phyloP scores from a whole-genome alignment of 441 rosid genomes.

The Melastoma candidum region DNA sequence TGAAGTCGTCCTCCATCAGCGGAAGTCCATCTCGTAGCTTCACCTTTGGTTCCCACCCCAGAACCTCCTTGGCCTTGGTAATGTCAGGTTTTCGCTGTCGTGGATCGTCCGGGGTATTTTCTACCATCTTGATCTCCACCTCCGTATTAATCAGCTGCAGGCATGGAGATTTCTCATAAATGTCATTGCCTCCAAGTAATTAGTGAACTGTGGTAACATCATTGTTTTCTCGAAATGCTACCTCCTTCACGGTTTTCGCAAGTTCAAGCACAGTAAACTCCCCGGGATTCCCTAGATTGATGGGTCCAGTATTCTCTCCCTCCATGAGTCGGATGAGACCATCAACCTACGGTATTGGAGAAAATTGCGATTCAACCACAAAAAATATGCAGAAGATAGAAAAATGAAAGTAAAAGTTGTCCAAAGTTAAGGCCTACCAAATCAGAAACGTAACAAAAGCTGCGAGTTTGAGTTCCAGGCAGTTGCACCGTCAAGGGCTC shows the following conservation, averaged over 20 bases:
- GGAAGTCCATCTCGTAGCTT: too few relatives aligned
- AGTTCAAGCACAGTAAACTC: conserved; percentile 68
- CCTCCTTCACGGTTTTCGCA: conserved; percentile 67
- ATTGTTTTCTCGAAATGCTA: conserved; percentile 17
- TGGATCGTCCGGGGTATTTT: conserved; percentile 75
- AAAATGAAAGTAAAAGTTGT: background rate
- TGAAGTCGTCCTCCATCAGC: too few relatives aligned
- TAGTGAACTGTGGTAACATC: background rate
- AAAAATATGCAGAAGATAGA: background rate
- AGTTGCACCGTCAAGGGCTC: conserved; percentile 63
- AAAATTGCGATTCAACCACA: background rate
- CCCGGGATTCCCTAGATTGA: conserved; percentile 73
- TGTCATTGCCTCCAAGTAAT: too few relatives aligned
- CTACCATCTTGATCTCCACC: conserved; percentile 47
- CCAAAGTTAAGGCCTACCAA: conserved; percentile 26
- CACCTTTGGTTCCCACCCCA: conserved; percentile 56
- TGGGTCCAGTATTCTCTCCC: conserved; percentile 60
- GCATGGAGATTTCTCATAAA: background rate
- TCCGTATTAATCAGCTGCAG: conserved; percentile 53
- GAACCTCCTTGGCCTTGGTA: conserved; percentile 51
- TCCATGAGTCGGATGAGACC: conserved; percentile 72
- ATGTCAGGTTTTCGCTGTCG: conserved; percentile 63
- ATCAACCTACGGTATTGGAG: conserved; percentile 30
- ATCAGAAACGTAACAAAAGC: conserved; percentile 69
- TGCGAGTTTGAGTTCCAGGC: conserved; percentile 66